A percentile compares a stretch with the other conserved stretches of the same genome.
phyloP scores from a whole-genome alignment of 1,284 basidiomycete genomes.

The Ustilago xerochloae region DNA sequence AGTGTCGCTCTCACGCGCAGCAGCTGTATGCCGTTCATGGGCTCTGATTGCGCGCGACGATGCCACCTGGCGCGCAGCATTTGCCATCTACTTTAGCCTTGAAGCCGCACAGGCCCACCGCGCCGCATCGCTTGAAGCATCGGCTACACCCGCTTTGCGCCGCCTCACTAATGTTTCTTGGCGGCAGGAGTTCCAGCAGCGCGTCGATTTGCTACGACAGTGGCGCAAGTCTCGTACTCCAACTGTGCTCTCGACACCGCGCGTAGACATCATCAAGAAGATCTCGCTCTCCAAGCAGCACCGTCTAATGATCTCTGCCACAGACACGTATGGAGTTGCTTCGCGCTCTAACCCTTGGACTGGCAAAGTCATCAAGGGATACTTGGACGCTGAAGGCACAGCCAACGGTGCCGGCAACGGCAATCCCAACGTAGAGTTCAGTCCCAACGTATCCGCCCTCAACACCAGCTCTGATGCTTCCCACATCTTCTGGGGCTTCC shows the following conservation, averaged over 20 bases:
- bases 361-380: slow-evolving; percentile 77
- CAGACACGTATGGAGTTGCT: slow-evolving; percentile 78
- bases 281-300: slow-evolving; percentile 72
- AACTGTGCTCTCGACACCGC: slow-evolving; percentile 70
- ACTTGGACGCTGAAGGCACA: slow-evolving; percentile 76
- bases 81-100: slow-evolving; percentile 77
- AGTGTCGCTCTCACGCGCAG: slow-evolving; percentile 74
- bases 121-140: slow-evolving; percentile 71
- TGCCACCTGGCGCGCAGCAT: slow-evolving; percentile 85
- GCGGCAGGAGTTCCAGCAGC: slow-evolving; percentile 58
- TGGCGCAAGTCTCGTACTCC: slow-evolving; percentile 78
- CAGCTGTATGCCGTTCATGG: slow-evolving; percentile 74
- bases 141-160: slow-evolving; percentile 69
- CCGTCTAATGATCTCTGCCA: slow-evolving; percentile 75
- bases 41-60: slow-evolving; percentile 79
- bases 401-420: slow-evolving; percentile 75
- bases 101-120: slow-evolving; percentile 71
- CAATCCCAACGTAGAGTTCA: slow-evolving; percentile 81
- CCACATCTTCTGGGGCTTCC: slow-evolving; percentile 80
- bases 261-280: slow-evolving; percentile 58
- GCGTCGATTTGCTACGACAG: slow-evolving; percentile 70
- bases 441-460: slow-evolving; percentile 74
- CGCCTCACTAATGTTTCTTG: slow-evolving; percentile 71
- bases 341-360: slow-evolving; percentile 79
- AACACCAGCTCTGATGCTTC: slow-evolving; percentile 77